Base-by-base conservation (phyloP, 2,329 filamentous ascomycete genomes). In the Xylaria sp. region DNA sequence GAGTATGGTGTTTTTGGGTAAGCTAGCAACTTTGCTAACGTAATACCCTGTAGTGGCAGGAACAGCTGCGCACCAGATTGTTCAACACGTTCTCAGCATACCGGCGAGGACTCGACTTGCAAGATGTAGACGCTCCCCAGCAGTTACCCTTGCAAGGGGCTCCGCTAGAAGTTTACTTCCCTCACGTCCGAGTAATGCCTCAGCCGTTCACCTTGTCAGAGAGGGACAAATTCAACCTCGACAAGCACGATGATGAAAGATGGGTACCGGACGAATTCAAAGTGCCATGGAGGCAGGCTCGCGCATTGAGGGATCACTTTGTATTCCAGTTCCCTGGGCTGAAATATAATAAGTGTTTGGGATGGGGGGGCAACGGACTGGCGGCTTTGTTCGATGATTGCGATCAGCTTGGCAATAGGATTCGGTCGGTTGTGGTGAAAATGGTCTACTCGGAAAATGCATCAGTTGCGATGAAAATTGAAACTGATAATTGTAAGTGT, bases 341-440 rank as follows among this genome's bases (percentile, higher is more conserved):
- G 4, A 40, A 8, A 21, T 69, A 71, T 44, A 35, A 44, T 0
- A 64, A n/a, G 5, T 69, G 65, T 47, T 25, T 70, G 3, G 70
- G 70, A 1, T 72, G 65, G 62, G 68, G 68, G 6, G 68, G 68
- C 2, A 66, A 70, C 21, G 70, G 70, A 10, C 47, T 72, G 27
- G 70, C 68, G 1, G 63, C 65, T 1, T 55, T 54, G 8, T 72
- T 60, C 32, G 57, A 66, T 21, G 16, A 57, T 2, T 0, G 68
- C 18, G 23, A 59, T 29, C n/a, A 35, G 4, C 0, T 44, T 32
- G 63, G 63, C 0, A 18, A 32, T 3, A 62, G 44, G 37, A 2
- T 13, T 3, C 59, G 32, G 12, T 42, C 54, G 4, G 29, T 65
- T 2, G 70, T 69, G 9, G 70, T 65, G 3, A 72, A 72, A 25